Percentiles rank a stretch among this genome's conserved stretches.
phyloP scores from a whole-genome alignment of 768 basidiomycete species.

The Crepidotus variabilis region DNA sequence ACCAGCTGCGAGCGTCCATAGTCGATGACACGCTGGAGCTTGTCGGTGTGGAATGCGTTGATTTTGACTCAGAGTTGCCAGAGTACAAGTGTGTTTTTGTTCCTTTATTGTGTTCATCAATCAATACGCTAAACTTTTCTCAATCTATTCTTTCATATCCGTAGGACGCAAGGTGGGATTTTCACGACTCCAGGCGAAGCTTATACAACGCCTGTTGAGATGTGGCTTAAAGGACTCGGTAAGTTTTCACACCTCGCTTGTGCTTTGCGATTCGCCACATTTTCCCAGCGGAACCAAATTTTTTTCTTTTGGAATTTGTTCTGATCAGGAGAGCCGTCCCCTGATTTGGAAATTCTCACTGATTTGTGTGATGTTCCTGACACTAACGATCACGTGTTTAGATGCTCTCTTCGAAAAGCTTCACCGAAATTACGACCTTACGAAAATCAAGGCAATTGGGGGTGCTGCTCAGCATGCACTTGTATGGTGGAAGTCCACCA shows the following conservation, averaged over 20 bases:
- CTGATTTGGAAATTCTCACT: conserved; percentile 26
- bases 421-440: conserved; percentile 62
- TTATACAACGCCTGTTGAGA: conserved; percentile 84
- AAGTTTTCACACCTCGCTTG: conserved; percentile 25
- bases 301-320: conserved; percentile 42
- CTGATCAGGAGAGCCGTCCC: conserved; percentile 20
- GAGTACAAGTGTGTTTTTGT: conserved; percentile 71
- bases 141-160: conserved; percentile 4
- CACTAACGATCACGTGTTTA: conserved; percentile 32
- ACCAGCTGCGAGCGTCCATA: conserved; percentile 79
- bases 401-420: conserved; percentile 78
- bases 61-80: conserved; percentile 75
- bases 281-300: conserved; percentile 56
- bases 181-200: conserved; percentile 85
- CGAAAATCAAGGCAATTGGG: conserved; percentile 70
- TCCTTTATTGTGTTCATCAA: conserved; percentile 8
- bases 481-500: conserved; percentile 85
- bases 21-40: conserved; percentile 82
- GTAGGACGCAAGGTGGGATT: conserved; percentile 80
- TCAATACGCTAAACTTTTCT: conserved; percentile 8
- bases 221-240: conserved; percentile 90
- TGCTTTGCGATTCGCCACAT: conserved; percentile 15
- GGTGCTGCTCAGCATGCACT: conserved; percentile 79
- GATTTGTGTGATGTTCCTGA: conserved; percentile 19
- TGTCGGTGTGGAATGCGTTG: conserved; percentile 77